Conservation (phyloP, 352 stramenopile species). For the Globisporangium ultimum region DNA sequence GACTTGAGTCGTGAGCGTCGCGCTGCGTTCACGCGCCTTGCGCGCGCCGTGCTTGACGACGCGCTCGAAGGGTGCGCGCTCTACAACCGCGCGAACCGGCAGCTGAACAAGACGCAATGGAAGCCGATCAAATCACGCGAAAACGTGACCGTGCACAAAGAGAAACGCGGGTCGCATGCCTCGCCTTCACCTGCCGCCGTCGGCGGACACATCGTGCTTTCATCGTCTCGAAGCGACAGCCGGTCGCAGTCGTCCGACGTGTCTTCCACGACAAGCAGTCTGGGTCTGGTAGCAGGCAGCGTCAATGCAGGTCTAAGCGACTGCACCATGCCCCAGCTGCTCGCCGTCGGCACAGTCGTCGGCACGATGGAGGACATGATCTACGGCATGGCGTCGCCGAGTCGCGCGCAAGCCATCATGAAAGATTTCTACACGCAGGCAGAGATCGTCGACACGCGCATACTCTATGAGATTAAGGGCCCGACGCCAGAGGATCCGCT, state of each 20-base stretch:
- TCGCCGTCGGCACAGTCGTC: conserved; percentile 36
- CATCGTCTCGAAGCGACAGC: not conserved
- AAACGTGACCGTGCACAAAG: conserved; percentile 43
- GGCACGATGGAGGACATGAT: conserved; percentile 63
- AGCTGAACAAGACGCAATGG: conserved; percentile 36
- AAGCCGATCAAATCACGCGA: conserved; percentile 51
- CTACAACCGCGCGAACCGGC: conserved; percentile 17
- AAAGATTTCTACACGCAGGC: conserved; percentile 31
- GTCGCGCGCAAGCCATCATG: conserved; percentile 32
- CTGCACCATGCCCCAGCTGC: conserved; percentile 38
- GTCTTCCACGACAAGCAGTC: conserved; percentile 12
- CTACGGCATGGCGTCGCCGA: conserved; percentile 41
- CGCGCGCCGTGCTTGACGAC: conserved; percentile 25
- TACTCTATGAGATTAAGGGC: conserved; percentile 27
- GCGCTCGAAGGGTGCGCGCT: conserved; percentile 27
- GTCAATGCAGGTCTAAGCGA: conserved; percentile 22
- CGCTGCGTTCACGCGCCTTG: conserved; percentile 23
- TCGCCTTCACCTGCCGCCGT: conserved; percentile 6
- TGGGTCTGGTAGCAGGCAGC: not conserved
- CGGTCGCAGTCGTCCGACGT: conserved; percentile 10
- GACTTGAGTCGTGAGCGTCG: conserved; percentile 25
- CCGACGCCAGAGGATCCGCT: conserved; percentile 31
- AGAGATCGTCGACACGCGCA: conserved; percentile 34
- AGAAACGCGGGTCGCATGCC: conserved; percentile 26
- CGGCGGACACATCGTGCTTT: not conserved